These are phyloP conservation scores for Picochlorum sp. DNA, from an alignment of 139 green algal species.

Conservation along the genomic window DNA sequence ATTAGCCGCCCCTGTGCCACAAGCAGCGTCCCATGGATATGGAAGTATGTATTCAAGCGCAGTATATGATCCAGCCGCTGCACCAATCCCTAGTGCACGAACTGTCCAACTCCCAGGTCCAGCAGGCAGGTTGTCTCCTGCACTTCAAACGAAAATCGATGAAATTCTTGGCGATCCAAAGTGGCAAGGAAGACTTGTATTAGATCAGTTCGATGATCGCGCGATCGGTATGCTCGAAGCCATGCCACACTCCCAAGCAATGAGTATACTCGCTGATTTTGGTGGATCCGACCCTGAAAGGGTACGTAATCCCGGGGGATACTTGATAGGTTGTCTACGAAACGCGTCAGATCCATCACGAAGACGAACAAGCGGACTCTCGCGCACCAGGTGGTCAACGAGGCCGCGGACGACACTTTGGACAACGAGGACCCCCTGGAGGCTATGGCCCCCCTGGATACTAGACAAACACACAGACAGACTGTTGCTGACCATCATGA, in stretches of 20 bases:
- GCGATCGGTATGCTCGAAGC: conserved; percentile 14
- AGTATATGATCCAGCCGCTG: conserved; percentile 2
- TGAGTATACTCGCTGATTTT: conserved; percentile 20
- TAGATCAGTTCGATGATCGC: conserved; percentile 22
- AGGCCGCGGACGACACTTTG: no score
- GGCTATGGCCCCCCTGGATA: no score
- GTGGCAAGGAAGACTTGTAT: conserved; percentile 6
- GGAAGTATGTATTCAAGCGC: not conserved
- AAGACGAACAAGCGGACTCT: no score
- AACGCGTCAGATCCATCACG: no score
- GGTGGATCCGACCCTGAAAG: conserved; percentile 11
- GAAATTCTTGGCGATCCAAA: not conserved
- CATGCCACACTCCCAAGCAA: conserved; percentile 1
- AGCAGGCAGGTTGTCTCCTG: conserved; percentile 2
- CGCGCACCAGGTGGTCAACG: no score
- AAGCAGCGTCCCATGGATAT: not conserved
- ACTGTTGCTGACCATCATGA: no score
- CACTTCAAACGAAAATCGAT: conserved; percentile 13
- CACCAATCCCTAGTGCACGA: not conserved
- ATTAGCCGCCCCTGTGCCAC: not conserved
- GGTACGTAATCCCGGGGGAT: conserved; percentile 15
- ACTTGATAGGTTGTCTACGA: conserved; percentile 24
- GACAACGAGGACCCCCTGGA: no score
- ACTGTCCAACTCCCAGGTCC: conserved; percentile 5
- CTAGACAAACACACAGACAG: no score